These are phyloP conservation scores for Vitis labrusca DNA, from an alignment of 164 flowering plant genomes.

Conservation along the genomic window DNA sequence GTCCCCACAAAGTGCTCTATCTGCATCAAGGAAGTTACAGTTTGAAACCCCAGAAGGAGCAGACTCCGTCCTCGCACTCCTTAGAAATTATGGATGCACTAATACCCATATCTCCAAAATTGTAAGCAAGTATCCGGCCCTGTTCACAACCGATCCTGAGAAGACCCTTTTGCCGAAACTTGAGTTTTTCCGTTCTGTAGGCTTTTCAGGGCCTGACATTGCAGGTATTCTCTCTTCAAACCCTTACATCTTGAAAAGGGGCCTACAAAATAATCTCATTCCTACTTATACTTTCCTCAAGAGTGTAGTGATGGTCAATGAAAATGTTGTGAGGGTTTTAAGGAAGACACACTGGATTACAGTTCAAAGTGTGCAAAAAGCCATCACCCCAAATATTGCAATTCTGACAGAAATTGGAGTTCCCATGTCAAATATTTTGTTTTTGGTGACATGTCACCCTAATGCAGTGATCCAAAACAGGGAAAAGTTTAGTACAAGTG, in stretches of 20 bases:
- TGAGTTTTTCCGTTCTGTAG: constrained; percentile 31
- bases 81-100: constrained; percentile 20
- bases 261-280: constrained; percentile 23
- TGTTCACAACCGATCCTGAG: constrained; percentile 22
- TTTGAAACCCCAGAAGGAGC: constrained; percentile 19
- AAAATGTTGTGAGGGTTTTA: constrained; percentile 8
- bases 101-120: constrained; percentile 19
- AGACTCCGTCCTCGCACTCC: constrained; percentile 15
- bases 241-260: constrained; percentile 12
- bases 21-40: constrained; percentile 4
- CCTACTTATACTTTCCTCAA: constrained; percentile 24
- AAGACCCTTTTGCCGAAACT: constrained; percentile 38
- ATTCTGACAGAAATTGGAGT: too few relatives aligned
- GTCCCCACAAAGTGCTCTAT: constrained; percentile 19
- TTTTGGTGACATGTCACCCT: neutral
- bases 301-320: constrained; percentile 10
- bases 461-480: neutral
- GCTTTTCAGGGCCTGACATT: constrained; percentile 17
- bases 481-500: neutral
- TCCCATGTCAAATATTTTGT: too few relatives aligned
- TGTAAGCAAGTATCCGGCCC: constrained; percentile 9
- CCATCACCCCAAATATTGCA: neutral
- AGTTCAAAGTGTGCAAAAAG: neutral
- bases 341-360: neutral
- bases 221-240: constrained; percentile 1